Evolutionary conservation across 129 eudicot species (phyloP), one percentile per base, ranked within the genome.

Genomic region (Logfia minima): DNA sequence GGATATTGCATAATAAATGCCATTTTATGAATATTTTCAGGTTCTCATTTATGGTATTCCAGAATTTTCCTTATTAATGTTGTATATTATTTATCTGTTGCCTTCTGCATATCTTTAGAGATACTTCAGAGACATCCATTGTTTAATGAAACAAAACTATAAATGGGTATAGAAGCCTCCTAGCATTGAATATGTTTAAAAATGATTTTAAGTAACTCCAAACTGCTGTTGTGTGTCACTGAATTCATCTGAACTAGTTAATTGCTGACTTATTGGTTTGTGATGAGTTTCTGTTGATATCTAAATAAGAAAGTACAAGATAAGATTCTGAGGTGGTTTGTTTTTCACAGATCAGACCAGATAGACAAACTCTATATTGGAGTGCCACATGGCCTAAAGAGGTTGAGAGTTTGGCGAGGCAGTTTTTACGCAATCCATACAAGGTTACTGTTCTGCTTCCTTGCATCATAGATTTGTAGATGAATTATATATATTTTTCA

Each of bases 351-450:
- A 89, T 91, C 73, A 89, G 99, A 72, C 99, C 99, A n/a, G 99
- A 94, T 82, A 91, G 99, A 61, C 99, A 94, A 79, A 91, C 97
- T 19, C 86, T 94, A 67, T 94, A 89, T 76, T 94, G 99, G 99
- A 94, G 99, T 77, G 99, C 99, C 78, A 94, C 99, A 58, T 94
- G 99, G 99, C 99, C 99, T 52, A 89, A 74, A 79, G 99, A 94
- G 78, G 99, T 94, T 24, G 99, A 94, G 81, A 82, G 89, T 41
- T 77, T 94, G 74, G 99, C 99, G 10, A 87, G 99, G 82, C 96
- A 91, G 85, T 94, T 94, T 65, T 83, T 94, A 41, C 88, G 90
- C 62, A 88, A 94, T 77, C 85, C 99, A 26, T 94, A 94, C 63
- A 94, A 94, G 99, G 99, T 94, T 65, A 43, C 58, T 82, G 29